Conservation (phyloP, 1,284 basidiomycete species). For the Puccinia hordei region DNA sequence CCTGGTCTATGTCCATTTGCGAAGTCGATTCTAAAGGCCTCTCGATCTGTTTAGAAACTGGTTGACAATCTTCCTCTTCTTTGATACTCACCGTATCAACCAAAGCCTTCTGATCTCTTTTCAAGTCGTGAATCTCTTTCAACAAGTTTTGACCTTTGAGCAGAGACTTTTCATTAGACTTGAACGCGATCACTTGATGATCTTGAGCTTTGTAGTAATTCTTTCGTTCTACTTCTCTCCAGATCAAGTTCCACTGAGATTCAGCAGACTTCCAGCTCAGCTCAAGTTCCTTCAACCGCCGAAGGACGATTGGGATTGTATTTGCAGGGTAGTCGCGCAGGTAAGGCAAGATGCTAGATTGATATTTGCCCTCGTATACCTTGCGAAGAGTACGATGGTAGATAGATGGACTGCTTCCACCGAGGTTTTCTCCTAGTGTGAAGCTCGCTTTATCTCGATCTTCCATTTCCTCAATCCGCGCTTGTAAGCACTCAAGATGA, state of each 20-base stretch:
- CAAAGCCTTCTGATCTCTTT: conserved; percentile 23
- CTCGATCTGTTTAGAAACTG: conserved; percentile 13
- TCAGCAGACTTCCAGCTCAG: conserved; percentile 50
- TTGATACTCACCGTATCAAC: conserved; percentile 27
- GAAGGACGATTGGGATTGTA: conserved; percentile 42
- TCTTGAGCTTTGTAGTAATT: conserved; percentile 51
- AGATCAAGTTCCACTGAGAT: conserved; percentile 49
- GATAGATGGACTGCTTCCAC: conserved; percentile 50
- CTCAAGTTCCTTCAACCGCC: conserved; percentile 44
- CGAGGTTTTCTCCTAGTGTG: conserved; percentile 41
- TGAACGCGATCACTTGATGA: conserved; percentile 49
- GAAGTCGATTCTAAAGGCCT: not conserved
- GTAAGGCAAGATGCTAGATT: conserved; percentile 41
- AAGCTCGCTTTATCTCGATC: conserved; percentile 32
- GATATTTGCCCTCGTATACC: conserved; percentile 47
- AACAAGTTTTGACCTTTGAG: conserved; percentile 42
- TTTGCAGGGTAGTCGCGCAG: conserved; percentile 48
- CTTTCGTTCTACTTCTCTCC: conserved; percentile 51
- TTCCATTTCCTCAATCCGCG: conserved; percentile 43
- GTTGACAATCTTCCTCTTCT: conserved; percentile 1
- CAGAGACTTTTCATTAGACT: conserved; percentile 49
- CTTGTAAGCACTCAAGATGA: conserved; percentile 46
- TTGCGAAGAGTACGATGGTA: conserved; percentile 46
- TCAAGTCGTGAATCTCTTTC: conserved; percentile 50
- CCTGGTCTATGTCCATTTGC: conserved; percentile 13